These are phyloP conservation scores for Cucumis cinereus DNA, from an alignment of 306 rosid genomes.

Conservation along the genomic window DNA sequence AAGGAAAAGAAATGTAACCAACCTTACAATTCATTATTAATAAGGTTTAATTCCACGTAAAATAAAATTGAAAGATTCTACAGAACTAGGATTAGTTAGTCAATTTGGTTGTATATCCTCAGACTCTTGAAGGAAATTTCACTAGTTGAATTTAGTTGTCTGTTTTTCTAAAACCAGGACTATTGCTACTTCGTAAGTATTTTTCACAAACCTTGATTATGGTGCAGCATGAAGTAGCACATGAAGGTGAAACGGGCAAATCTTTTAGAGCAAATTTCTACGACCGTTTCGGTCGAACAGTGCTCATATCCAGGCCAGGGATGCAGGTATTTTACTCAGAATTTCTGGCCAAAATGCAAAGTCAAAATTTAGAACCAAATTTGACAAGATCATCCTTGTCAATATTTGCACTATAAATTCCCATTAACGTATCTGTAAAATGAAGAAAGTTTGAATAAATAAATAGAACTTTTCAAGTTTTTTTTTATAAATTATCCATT, in stretches of 20 bases:
- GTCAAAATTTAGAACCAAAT: background rate
- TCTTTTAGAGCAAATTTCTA: slow-evolving; percentile 62
- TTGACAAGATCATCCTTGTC: background rate
- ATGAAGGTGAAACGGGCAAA: slow-evolving; percentile 92
- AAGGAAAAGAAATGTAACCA: too few species aligned
- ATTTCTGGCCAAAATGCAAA: background rate
- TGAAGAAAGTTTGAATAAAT: too few species aligned
- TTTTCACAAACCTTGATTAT: background rate
- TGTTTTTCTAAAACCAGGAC: background rate
- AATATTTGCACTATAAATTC: background rate
- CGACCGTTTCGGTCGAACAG: slow-evolving; percentile 69
- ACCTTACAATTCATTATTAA: too few species aligned
- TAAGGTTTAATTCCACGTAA: too few species aligned
- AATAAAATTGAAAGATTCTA: too few species aligned
- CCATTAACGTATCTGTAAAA: background rate
- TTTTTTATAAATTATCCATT: too few species aligned
- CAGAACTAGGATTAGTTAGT: too few species aligned
- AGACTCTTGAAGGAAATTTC: too few species aligned
- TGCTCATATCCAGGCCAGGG: slow-evolving; percentile 85
- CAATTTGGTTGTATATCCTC: too few species aligned
- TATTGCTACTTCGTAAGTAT: background rate
- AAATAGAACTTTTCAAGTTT: too few species aligned
- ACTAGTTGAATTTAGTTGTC: too few species aligned
- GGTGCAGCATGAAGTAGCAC: slow-evolving; percentile 70
- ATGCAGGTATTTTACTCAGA: slow-evolving; percentile 29